Evolutionary conservation across 495 filamentous ascomycete genomes (phyloP).

Genomic region (Penicillium paxilli): DNA sequence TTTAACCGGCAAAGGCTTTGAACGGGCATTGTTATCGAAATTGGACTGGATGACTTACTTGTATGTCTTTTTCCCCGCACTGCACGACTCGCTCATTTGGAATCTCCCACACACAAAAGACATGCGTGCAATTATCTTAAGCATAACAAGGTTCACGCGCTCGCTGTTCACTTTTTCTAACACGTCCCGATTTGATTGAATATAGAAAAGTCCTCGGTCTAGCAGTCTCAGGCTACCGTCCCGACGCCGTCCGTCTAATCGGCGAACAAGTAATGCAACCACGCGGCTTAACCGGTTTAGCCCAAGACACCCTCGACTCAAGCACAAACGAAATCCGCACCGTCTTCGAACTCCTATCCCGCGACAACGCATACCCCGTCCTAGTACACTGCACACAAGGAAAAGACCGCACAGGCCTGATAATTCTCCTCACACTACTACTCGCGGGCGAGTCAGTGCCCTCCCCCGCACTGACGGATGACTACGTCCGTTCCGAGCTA

Average conservation of each 20-base stretch:
- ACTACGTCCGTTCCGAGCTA: slow-evolving; percentile 65
- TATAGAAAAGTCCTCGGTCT: slow-evolving; percentile 58
- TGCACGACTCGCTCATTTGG: background rate
- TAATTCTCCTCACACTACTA: slow-evolving; percentile 64
- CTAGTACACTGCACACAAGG: slow-evolving; percentile 85
- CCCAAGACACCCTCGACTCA: slow-evolving; percentile 62
- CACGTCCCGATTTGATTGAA: background rate
- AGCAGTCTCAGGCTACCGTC: slow-evolving; percentile 63
- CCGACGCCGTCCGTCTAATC: slow-evolving; percentile 65
- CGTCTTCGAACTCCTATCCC: slow-evolving; percentile 51
- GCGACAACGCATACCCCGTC: slow-evolving; percentile 53
- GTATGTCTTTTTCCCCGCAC: slow-evolving; percentile 28
- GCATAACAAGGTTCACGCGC: no score
- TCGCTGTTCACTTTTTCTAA: no score
- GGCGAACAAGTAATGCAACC: slow-evolving; percentile 67
- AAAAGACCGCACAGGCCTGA: slow-evolving; percentile 80
- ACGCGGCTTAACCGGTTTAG: slow-evolving; percentile 66
- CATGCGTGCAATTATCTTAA: no score
- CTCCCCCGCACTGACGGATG: slow-evolving; percentile 55
- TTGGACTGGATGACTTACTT: slow-evolving; percentile 68
- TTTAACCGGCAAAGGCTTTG: slow-evolving; percentile 72
- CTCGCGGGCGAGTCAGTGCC: slow-evolving; percentile 56
- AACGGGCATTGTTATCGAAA: slow-evolving; percentile 63
- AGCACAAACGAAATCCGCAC: slow-evolving; percentile 62
- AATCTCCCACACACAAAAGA: no score